These are phyloP conservation scores for Suillus hirtellus DNA, from an alignment of 768 basidiomycete species.

Conservation along the genomic window DNA sequence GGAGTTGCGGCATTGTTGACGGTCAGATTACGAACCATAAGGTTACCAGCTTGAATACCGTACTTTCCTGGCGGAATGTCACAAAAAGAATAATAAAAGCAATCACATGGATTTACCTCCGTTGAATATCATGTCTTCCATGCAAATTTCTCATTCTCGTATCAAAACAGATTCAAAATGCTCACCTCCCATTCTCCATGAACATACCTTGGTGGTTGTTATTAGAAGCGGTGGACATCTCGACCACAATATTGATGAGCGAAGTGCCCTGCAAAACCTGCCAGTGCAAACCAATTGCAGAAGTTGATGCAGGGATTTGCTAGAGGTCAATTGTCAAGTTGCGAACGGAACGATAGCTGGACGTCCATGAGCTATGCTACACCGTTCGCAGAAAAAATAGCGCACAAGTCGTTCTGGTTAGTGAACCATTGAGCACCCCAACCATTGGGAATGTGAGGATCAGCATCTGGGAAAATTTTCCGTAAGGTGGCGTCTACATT, in stretches of 20 bases:
- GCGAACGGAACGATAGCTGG: slow-evolving; percentile 67
- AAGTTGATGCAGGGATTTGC: slow-evolving; percentile 51
- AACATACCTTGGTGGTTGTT: slow-evolving; percentile 72
- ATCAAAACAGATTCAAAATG: background rate
- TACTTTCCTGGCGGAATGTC: slow-evolving; percentile 48
- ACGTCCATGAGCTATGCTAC: background rate
- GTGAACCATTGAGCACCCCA: slow-evolving; percentile 57
- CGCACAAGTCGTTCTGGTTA: slow-evolving; percentile 72
- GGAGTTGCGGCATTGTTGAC: slow-evolving; percentile 46
- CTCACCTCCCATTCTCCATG: slow-evolving; percentile 81
- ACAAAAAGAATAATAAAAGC: background rate
- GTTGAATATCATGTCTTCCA: slow-evolving; percentile 44
- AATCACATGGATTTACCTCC: slow-evolving; percentile 35
- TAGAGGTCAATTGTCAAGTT: slow-evolving; percentile 74
- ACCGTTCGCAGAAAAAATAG: slow-evolving; percentile 1
- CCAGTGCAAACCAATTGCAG: slow-evolving; percentile 79
- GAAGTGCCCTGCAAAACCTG: slow-evolving; percentile 81
- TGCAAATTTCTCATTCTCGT: background rate
- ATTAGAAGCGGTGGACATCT: slow-evolving; percentile 64
- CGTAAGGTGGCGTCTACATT: background rate
- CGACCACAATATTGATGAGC: slow-evolving; percentile 66
- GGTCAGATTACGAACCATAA: slow-evolving; percentile 67
- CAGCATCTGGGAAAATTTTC: slow-evolving; percentile 49
- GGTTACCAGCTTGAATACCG: slow-evolving; percentile 79
- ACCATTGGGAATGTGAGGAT: slow-evolving; percentile 68